Evolutionary conservation across 2,329 filamentous ascomycete genomes (phyloP), one percentile per base, ranked within the genome.

Genomic region (Lachnellula arida): DNA sequence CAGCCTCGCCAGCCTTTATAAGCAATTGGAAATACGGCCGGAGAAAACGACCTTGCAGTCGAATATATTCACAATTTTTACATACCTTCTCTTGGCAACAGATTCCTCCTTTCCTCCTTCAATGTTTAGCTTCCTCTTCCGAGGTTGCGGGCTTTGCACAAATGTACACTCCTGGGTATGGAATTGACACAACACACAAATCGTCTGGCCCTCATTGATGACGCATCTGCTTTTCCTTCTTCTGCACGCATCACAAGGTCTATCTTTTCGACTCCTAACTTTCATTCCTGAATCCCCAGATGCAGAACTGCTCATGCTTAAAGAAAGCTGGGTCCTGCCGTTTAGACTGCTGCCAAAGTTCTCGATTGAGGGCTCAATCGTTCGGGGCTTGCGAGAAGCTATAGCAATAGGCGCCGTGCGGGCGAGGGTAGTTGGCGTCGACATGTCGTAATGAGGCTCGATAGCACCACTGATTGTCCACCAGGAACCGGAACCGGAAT

Each of bases 111-210:
- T 70, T 37, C 65, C 28, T 32, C 28, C 67, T 75, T 58, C 78
- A 75, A 65, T 80, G 72, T 86, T 83, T 60, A 89, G 75, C 76
- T 92, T 93, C 70, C 90, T 81, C 77, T 94, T 94, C 65, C 89
- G 82, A 55, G 87, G 85, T 68, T 86, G 84, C 23, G 89, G 89
- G 71, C 87, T 90, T 63, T 87, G 84, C 50, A 86, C 79, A 70
- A 92, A 85, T 44, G 89, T 92, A 73, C 89, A 94, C 64, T 90
- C 86, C 68, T 89, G 82, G 66, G 86, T 87, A 72, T 87, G 86
- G 70, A 86, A 85, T 69, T 89, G 86, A 73, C 90, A 95, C 60
- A 89, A 79, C 60, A 90, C 81, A 72, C 90, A 94, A 63, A 80
- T 77, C 40, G 79, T 78, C 65, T 88, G 84, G 62, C 87, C 87